phyloP scores from a whole-genome alignment of 2,329 filamentous ascomycete species.

The Incumbomyces lentus region DNA sequence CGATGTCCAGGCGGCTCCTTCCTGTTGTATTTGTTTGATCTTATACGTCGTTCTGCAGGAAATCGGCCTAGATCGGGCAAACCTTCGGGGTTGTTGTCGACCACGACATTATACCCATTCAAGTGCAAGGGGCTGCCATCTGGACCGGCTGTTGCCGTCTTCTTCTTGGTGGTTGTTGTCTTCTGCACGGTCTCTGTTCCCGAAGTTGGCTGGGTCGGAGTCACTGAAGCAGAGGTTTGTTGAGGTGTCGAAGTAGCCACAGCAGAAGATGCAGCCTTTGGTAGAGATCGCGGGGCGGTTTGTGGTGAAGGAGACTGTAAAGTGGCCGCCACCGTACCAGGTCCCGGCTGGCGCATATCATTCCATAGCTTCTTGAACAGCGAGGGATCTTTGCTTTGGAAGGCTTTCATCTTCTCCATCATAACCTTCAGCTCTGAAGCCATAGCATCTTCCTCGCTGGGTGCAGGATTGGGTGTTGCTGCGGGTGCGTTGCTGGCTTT shows the following conservation, averaged over 20 bases:
- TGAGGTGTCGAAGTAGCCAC: neutral
- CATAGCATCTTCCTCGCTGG: slow-evolving; percentile 26
- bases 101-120: slow-evolving; percentile 17
- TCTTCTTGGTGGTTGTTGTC: neutral
- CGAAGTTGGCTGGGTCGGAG: neutral
- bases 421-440: slow-evolving; percentile 44
- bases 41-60: slow-evolving; percentile 21
- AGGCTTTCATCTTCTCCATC: slow-evolving; percentile 49
- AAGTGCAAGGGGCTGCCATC: neutral
- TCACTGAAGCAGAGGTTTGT: neutral
- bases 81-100: slow-evolving; percentile 16
- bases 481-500: neutral
- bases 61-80: slow-evolving; percentile 22
- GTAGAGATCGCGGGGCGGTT: slow-evolving; percentile 8
- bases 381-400: slow-evolving; percentile 45
- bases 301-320: slow-evolving; percentile 12
- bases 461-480: neutral
- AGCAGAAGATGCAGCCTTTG: neutral
- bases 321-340: neutral
- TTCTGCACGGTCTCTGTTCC: neutral
- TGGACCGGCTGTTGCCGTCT: neutral
- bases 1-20: neutral
- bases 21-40: slow-evolving; percentile 8
- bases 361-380: slow-evolving; percentile 49
- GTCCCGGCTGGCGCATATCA: slow-evolving; percentile 36